These are phyloP conservation scores for Cryptococcus floricola DNA, from an alignment of 1,284 basidiomycete genomes.

Conservation along the genomic window DNA sequence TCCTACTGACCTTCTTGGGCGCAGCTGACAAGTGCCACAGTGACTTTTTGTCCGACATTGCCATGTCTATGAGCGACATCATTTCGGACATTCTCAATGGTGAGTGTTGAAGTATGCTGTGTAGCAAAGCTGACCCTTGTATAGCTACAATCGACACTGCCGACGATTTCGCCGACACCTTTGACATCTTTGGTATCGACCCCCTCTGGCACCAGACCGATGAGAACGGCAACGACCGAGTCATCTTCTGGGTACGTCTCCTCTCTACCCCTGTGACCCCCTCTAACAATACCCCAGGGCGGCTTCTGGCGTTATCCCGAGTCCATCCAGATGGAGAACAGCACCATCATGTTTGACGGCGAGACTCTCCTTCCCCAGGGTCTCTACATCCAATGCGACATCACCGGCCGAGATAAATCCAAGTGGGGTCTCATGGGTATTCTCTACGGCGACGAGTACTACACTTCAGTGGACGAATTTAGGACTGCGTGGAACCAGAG, in stretches of 20 bases:
- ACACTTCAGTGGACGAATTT: constrained; percentile 35
- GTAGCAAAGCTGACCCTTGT: neutral
- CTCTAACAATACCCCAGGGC: constrained; percentile 2
- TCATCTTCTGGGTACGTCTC: constrained; percentile 20
- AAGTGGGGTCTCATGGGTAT: constrained; percentile 26
- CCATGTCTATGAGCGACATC: constrained; percentile 29
- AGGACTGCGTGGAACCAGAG: constrained; percentile 28
- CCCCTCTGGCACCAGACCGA: constrained; percentile 38
- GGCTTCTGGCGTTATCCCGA: constrained; percentile 18
- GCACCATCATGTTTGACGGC: constrained; percentile 21
- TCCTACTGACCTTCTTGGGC: no score
- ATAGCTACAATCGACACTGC: constrained; percentile 12
- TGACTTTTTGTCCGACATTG: constrained; percentile 8
- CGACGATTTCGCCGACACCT: constrained; percentile 11
- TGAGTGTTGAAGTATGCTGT: neutral
- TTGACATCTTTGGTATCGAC: constrained; percentile 31
- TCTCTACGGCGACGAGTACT: constrained; percentile 25
- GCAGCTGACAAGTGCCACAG: constrained; percentile 3
- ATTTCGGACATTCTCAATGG: constrained; percentile 28
- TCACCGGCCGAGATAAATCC: constrained; percentile 32
- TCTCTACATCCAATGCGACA: constrained; percentile 25
- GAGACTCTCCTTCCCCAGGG: constrained; percentile 36
- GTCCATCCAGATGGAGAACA: constrained; percentile 5
- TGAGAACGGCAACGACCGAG: constrained; percentile 23
- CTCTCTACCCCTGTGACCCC: neutral